Base-by-base conservation (phyloP, 2,329 filamentous ascomycete species). In the Claviceps monticola region DNA sequence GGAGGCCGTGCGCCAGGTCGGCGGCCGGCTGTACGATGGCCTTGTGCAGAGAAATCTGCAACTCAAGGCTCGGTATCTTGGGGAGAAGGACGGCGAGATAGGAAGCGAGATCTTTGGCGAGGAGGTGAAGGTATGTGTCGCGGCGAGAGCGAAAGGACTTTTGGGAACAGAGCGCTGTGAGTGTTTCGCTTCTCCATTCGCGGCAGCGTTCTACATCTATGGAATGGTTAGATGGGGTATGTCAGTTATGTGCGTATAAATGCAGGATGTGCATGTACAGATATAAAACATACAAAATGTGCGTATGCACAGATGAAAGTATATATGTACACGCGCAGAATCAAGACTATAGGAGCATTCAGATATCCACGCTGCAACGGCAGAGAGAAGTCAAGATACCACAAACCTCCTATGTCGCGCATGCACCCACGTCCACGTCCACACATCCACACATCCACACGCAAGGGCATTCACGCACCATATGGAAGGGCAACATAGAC, bases 101-200 rank as follows among this genome's bases (percentile, higher is more conserved):
- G 36, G 61, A 57, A 14, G 64, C 58, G 9, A 68, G 58, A 48
- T 68, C 66, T n/a, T 66, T 65, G 8, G 63, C 56, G 26, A 68
- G 54, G 11, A 62, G 50, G 26, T 56, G 55, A 13, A 68, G 51
- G 53, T 66, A 62, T 36, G 59, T 55, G 41, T 59, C 49, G 14
- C 63, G 56, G 39, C 63, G 57, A 8, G 57, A 46, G 52, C 62
- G 64, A 59, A 68, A 68, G 5, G 53, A 26, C 23, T 61, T 51
- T 47, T 67, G 65, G 45, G 57, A 61, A 23, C 62, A 62, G 51
- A 68, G 49, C 8, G 66, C 64, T 21, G 58, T 61, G 44, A 68
- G 61, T 6, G 66, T 68, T 50, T 68, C 66, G 54, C 63, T 62
- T 48, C 66, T 62, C 66, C 66, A 68, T 57, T 66, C 61, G 46